phyloP scores from a whole-genome alignment of 371 early-diverging fungal genomes.

The Conidiobolus incongruus region DNA sequence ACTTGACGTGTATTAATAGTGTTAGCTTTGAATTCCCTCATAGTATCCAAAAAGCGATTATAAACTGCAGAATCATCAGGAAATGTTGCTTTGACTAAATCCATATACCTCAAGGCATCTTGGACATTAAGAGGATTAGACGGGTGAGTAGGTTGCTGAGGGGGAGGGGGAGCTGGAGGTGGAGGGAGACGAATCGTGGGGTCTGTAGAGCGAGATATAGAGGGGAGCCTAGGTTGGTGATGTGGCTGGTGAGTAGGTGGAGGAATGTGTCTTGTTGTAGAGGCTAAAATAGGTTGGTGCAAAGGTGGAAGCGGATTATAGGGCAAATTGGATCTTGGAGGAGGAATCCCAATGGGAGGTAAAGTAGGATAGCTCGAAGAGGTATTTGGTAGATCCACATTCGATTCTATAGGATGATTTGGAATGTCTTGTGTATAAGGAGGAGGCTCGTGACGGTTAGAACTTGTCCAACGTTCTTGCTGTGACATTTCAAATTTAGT shows the following conservation, averaged over 20 bases:
- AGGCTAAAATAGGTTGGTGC: not conserved
- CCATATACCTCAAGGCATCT: slow-evolving; percentile 95
- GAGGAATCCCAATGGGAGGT: not conserved
- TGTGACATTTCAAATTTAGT: no score
- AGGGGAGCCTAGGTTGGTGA: no score
- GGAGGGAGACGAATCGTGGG: no score
- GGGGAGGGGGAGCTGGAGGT: not conserved
- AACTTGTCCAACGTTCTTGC: no score
- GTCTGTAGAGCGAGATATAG: no score
- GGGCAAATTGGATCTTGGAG: not conserved
- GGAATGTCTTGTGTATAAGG: no score
- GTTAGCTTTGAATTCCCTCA: slow-evolving; percentile 99
- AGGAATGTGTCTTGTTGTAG: not conserved
- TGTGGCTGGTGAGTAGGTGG: no score
- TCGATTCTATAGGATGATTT: no score
- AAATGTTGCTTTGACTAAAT: slow-evolving; percentile 91
- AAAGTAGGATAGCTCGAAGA: no score
- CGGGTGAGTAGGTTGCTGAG: not conserved
- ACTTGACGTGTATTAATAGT: slow-evolving; percentile 96
- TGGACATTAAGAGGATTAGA: slow-evolving; percentile 22
- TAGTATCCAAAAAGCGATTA: slow-evolving; percentile 94
- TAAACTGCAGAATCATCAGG: slow-evolving; percentile 85
- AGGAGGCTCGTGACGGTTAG: no score
- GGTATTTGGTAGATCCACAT: no score
- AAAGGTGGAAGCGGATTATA: not conserved